Evolutionary conservation across 169 alveolate genomes (phyloP).

Genomic region (Cryptosporidium tyzzeri): DNA sequence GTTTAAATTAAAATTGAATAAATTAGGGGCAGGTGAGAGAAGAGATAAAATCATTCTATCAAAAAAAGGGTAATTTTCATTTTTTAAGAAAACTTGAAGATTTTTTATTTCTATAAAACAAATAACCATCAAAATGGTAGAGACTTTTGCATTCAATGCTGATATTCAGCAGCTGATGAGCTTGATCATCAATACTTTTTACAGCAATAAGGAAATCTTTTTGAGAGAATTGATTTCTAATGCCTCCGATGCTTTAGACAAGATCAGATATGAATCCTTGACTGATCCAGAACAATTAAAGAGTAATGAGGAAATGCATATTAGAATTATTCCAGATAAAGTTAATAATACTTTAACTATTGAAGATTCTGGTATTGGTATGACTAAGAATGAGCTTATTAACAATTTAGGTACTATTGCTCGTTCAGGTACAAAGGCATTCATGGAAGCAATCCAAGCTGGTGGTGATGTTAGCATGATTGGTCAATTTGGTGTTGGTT

Average conservation of each 20-base stretch:
- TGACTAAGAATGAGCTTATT: slow-evolving; percentile 97
- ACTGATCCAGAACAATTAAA: slow-evolving; percentile 95
- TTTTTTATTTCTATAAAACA: slow-evolving; percentile 18
- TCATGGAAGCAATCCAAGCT: slow-evolving; percentile 98
- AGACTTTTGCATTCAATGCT: slow-evolving; percentile 97
- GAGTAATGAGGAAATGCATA: slow-evolving; percentile 92
- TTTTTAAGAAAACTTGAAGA: slow-evolving; percentile 17
- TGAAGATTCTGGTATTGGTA: slow-evolving; percentile 99
- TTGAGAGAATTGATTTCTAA: slow-evolving; percentile 98
- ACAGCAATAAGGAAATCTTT: slow-evolving; percentile 99
- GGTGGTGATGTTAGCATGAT: slow-evolving; percentile 99
- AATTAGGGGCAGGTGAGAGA: slow-evolving; percentile 16
- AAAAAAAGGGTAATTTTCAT: slow-evolving; percentile 9
- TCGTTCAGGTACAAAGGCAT: slow-evolving; percentile 98
- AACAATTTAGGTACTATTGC: slow-evolving; percentile 99
- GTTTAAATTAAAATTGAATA: neutral
- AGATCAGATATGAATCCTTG: slow-evolving; percentile 96
- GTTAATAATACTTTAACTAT: slow-evolving; percentile 95
- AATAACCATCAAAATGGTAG: slow-evolving; percentile 77
- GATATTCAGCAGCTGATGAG: slow-evolving; percentile 98
- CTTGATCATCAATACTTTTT: slow-evolving; percentile 98
- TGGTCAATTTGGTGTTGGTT: slow-evolving; percentile 99
- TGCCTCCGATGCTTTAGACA: slow-evolving; percentile 99
- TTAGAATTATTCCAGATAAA: slow-evolving; percentile 97
- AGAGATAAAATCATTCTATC: slow-evolving; percentile 22